Percentiles rank a stretch among this genome's conserved stretches.
Conservation (phyloP, 2,329 filamentous ascomycete genomes). For the Pyrenophora tritici-repentis region DNA sequence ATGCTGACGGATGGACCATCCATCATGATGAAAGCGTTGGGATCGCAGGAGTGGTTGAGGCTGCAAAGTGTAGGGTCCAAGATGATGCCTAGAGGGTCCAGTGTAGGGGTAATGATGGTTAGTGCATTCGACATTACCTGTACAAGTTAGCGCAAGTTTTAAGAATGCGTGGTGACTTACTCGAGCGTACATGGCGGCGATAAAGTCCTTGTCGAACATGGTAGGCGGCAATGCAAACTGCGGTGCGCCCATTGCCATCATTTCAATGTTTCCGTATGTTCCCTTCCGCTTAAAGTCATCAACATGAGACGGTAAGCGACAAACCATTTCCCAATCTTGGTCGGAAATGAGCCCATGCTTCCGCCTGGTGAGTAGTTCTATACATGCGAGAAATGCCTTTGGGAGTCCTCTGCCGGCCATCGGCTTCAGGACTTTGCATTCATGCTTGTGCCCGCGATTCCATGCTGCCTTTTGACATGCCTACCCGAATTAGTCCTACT, state of each 20-base stretch:
- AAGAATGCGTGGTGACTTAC: conserved; percentile 28
- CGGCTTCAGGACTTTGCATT: conserved; percentile 60
- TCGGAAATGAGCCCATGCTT: conserved; percentile 46
- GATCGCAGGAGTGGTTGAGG: conserved; percentile 67
- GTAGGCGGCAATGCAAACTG: conserved; percentile 56
- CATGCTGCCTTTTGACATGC: conserved; percentile 64
- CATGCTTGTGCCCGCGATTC: conserved; percentile 63
- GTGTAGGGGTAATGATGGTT: conserved; percentile 60
- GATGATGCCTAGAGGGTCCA: conserved; percentile 64
- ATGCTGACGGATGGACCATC: conserved; percentile 58
- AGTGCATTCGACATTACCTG: conserved; percentile 62
- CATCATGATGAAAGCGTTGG: conserved; percentile 63
- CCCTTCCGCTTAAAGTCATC: conserved; percentile 52
- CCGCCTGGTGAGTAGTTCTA: conserved; percentile 58
- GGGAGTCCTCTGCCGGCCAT: conserved; percentile 55
- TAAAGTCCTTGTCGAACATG: conserved; percentile 49
- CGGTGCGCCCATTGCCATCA: conserved; percentile 60
- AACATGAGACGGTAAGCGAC: conserved; percentile 55
- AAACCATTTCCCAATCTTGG: conserved; percentile 51
- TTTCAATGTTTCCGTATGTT: conserved; percentile 53
- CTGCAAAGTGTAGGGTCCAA: conserved; percentile 60
- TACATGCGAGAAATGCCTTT: conserved; percentile 59
- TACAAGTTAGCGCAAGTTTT: conserved; percentile 25
- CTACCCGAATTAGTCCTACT: conserved; percentile 41
- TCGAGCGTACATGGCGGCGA: conserved; percentile 53